phyloP scores from a whole-genome alignment of 2,329 filamentous ascomycete genomes.

The Ascocoryne sarcoides region DNA sequence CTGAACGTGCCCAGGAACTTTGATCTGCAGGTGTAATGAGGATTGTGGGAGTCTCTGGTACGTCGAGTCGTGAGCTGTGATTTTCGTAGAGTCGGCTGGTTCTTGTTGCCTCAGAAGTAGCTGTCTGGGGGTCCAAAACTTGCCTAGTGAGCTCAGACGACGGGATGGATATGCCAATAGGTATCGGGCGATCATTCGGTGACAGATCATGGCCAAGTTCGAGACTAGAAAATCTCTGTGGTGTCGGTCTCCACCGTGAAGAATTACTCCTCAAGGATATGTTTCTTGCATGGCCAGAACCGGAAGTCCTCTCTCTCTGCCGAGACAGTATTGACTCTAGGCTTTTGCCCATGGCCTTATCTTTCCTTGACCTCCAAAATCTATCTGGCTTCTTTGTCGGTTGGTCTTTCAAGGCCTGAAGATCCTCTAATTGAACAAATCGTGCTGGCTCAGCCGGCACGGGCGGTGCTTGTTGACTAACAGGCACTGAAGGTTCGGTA shows the following conservation, averaged over 20 bases:
- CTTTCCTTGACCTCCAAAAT: constrained; percentile 26
- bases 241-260: too few species aligned
- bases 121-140: constrained; percentile 42
- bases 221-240: constrained; percentile 4
- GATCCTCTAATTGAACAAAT: constrained; percentile 46
- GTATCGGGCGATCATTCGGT: constrained; percentile 60
- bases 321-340: too few species aligned
- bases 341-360: constrained; percentile 12
- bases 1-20: constrained; percentile 22
- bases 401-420: constrained; percentile 46
- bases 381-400: constrained; percentile 12
- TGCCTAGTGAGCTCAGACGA: constrained; percentile 36
- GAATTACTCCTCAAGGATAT: neutral
- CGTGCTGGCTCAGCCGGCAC: constrained; percentile 15
- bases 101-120: constrained; percentile 20
- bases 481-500: constrained; percentile 37
- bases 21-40: constrained; percentile 44
- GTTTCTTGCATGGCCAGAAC: too few species aligned
- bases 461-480: constrained; percentile 14
- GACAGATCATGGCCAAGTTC: constrained; percentile 42
- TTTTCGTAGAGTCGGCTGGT: constrained; percentile 19
- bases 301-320: too few species aligned
- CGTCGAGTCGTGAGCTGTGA: constrained; percentile 14
- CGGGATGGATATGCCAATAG: constrained; percentile 62
- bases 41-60: constrained; percentile 38